Conservation (phyloP, 2,329 filamentous ascomycete genomes). For the Arthrobotrys pseudoclavata region DNA sequence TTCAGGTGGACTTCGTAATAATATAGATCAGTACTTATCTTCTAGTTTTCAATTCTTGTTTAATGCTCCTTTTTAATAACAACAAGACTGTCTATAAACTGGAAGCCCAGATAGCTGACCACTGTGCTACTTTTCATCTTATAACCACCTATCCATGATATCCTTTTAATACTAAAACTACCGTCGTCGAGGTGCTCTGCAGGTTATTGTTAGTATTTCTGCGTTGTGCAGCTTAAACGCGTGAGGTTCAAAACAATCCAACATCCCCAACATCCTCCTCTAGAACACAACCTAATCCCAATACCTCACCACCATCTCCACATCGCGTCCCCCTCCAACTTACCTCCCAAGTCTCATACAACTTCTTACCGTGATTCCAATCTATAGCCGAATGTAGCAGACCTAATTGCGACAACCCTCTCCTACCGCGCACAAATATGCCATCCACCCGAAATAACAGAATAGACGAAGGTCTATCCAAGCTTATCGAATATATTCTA, state of each 20-base stretch:
- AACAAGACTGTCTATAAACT: no score
- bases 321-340: constrained; percentile 6
- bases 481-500: constrained; percentile 60
- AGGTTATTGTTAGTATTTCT: constrained; percentile 11
- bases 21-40: constrained; percentile 9
- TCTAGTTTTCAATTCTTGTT: not conserved
- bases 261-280: constrained; percentile 34
- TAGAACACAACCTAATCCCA: constrained; percentile 10
- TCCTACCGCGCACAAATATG: constrained; percentile 37
- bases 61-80: not conserved
- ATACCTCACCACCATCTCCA: constrained; percentile 21
- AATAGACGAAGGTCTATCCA: constrained; percentile 60
- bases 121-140: no score
- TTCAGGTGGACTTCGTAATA: not conserved
- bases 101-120: no score
- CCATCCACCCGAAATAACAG: constrained; percentile 41
- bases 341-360: not conserved
- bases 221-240: constrained; percentile 47
- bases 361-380: not conserved
- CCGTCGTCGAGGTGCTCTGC: not conserved
- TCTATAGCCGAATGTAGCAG: constrained; percentile 5
- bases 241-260: constrained; percentile 58
- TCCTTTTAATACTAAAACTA: not conserved
- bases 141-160: not conserved
- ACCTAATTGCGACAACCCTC: constrained; percentile 6